Evolutionary conservation across 371 early-diverging fungal species (phyloP).

Genomic region (Actinomortierella ambigua): DNA sequence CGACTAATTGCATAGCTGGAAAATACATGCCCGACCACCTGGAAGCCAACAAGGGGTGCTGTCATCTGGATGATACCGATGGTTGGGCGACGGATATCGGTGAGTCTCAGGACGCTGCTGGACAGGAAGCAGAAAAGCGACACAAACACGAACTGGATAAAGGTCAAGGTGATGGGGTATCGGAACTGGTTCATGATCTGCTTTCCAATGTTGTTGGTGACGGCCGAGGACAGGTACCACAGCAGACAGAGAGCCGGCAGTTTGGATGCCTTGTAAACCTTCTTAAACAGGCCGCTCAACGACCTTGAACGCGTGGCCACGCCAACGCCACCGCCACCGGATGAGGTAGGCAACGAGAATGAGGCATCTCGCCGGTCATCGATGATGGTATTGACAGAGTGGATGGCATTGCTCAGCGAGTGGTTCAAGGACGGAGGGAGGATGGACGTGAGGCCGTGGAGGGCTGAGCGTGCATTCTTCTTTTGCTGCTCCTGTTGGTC

Average conservation of each 20-base stretch:
- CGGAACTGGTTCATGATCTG: constrained; percentile 72
- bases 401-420: constrained; percentile 31
- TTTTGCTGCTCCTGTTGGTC: constrained; percentile 36
- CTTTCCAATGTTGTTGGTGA: constrained; percentile 85
- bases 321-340: constrained; percentile 8
- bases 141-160: constrained; percentile 80
- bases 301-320: constrained; percentile 19
- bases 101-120: constrained; percentile 49
- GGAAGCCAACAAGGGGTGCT: constrained; percentile 74
- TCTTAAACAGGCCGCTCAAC: constrained; percentile 12
- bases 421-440: constrained; percentile 38
- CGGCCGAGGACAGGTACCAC: constrained; percentile 82
- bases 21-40: constrained; percentile 86
- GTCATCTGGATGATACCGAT: constrained; percentile 62
- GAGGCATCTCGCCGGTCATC: constrained; percentile 11
- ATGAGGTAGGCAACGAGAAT: constrained; percentile 10
- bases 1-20: constrained; percentile 75
- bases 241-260: constrained; percentile 61
- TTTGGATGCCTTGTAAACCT: constrained; percentile 38
- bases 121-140: constrained; percentile 59
- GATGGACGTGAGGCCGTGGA: constrained; percentile 27
- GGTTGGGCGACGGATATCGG: constrained; percentile 59
- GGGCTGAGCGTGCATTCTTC: constrained; percentile 31
- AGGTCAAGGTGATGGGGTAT: constrained; percentile 83
- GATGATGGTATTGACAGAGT: constrained; percentile 20